Conservation (phyloP, 1,284 basidiomycete genomes). For the Ceratobasidium sp. region DNA sequence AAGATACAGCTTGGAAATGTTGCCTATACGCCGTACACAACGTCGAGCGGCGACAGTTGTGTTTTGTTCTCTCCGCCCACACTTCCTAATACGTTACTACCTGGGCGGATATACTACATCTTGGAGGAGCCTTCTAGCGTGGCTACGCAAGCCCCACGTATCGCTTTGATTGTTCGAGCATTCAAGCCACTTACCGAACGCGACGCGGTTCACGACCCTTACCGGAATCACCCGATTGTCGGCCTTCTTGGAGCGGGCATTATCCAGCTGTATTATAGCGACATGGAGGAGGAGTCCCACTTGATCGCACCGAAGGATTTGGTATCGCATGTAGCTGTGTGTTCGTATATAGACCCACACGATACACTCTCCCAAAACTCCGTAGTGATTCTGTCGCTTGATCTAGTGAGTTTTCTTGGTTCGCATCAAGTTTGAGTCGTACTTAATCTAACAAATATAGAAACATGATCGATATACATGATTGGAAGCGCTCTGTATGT, state of each 20-base stretch:
- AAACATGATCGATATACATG: constrained; percentile 10
- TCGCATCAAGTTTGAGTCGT: not conserved
- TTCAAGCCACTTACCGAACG: not conserved
- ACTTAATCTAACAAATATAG: not conserved
- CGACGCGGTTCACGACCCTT: not conserved
- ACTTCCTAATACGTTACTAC: not conserved
- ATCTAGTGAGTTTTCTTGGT: not conserved
- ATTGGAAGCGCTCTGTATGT: not conserved
- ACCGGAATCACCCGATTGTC: constrained; percentile 10
- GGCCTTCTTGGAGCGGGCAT: not conserved
- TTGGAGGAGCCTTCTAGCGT: not conserved
- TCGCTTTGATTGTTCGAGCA: not conserved
- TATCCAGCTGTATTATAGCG: not conserved
- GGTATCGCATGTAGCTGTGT: not conserved
- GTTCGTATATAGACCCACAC: not conserved
- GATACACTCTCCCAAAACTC: not conserved
- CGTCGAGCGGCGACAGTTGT: constrained; percentile 3
- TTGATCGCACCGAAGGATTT: constrained; percentile 1
- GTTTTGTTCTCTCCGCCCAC: not conserved
- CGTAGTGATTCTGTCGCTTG: not conserved
- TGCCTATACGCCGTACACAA: not conserved
- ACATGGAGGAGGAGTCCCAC: not conserved
- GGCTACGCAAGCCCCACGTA: not conserved
- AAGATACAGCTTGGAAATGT: not conserved
- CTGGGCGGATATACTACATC: not conserved